Base-by-base conservation (phyloP, 192 early-diverging fungal genomes). In the Chytriomyces sp. region DNA sequence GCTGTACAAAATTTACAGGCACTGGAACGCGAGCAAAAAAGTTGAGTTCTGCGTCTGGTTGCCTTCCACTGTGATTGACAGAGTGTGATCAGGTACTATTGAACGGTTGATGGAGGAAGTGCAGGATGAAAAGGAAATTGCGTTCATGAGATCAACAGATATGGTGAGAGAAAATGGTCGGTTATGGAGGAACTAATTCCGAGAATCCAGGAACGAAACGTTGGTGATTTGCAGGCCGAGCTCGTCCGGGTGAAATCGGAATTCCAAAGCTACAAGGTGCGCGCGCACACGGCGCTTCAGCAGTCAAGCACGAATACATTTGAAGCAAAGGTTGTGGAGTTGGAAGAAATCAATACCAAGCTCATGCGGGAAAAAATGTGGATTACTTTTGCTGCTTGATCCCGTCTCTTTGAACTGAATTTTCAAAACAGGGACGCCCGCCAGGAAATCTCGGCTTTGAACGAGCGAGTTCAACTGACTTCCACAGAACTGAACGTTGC, bases 191-290 rank as follows among this genome's bases (percentile, higher is more conserved):
- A n/a, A n/a, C n/a, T n/a, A n/a, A n/a, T n/a, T n/a, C n/a, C n/a
- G n/a, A n/a, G n/a, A n/a, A 8, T 28, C n/a, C 26, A 75, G 74
- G 65, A 69, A 44, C 41, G 31, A 36, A 17, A 57, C 40, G 34
- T 7, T 40, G 1, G 12, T n/a, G 59, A 68, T 26, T 8, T 54
- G 22, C 39, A 61, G 31, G 14, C 36, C 10, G 65, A 75, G 54
- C n/a, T 60, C 14, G 33, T 59, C 4, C 33, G 56, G n/a, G 39
- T 75, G 12, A 57, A 60, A 61, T 19, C 64, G 1, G 74, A 75
- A 26, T 75, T 69, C 36, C 74, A 75, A 37, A 60, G 39, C 38
- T 75, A 75, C 64, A 75, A 75, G 44, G 39, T 69, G 1, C 59
- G 62, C 30, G 74, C 74, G 26, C 74, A 75, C 44, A 64, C 57